phyloP scores from a whole-genome alignment of 2,329 filamentous ascomycete species.

The Calonectria fujianensis region DNA sequence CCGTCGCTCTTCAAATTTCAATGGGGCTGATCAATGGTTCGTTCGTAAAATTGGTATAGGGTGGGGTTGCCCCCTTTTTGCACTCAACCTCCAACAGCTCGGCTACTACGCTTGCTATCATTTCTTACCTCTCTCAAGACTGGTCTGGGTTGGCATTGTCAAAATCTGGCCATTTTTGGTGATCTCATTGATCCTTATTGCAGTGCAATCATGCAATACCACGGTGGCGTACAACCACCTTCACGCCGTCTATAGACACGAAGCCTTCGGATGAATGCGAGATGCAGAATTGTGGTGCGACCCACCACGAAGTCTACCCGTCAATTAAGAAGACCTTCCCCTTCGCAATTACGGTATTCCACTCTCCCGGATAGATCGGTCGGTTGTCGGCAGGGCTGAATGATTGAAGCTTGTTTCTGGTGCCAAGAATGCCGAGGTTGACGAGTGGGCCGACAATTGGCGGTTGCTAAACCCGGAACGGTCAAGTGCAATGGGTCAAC shows the following conservation, averaged over 20 bases:
- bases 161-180: not conserved
- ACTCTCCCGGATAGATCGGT: not conserved
- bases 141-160: not conserved
- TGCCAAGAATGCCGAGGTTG: not conserved
- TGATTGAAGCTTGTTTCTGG: not conserved
- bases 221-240: no score
- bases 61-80: not conserved
- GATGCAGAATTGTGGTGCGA: not conserved
- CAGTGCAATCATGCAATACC: no score
- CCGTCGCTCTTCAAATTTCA: not conserved
- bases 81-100: not conserved
- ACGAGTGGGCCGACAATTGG: not conserved
- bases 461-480: not conserved
- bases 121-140: not conserved
- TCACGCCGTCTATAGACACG: no score
- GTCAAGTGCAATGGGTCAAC: not conserved
- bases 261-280: not conserved
- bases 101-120: not conserved
- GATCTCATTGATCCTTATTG: not conserved
- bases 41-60: not conserved
- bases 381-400: not conserved
- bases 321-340: not conserved
- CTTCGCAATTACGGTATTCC: not conserved
- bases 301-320: not conserved
- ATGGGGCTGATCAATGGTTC: not conserved